These are phyloP conservation scores for Exophiala spinifera DNA, from an alignment of 2,329 filamentous ascomycete genomes.

Conservation along the genomic window DNA sequence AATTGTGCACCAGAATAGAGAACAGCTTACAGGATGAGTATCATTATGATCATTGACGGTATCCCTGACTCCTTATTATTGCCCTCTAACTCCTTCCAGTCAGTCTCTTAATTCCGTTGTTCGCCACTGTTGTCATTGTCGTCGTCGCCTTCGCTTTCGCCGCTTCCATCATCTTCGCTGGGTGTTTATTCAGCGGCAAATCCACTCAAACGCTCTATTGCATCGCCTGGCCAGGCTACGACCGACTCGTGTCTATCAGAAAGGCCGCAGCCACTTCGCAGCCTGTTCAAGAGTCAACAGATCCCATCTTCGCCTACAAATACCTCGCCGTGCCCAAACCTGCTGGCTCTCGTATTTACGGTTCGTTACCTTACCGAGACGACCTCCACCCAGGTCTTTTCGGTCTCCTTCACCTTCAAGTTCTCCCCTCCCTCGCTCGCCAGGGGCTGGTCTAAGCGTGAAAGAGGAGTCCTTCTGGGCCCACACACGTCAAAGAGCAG, in stretches of 20 bases:
- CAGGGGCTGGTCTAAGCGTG: background rate
- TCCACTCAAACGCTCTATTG: background rate
- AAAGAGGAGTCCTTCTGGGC: background rate
- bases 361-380: background rate
- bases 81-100: too few species aligned
- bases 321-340: background rate
- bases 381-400: background rate
- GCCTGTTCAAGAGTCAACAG: background rate
- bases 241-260: background rate
- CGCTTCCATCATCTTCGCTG: slow-evolving; percentile 9
- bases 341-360: background rate
- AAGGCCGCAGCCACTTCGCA: background rate
- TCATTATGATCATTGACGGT: too few species aligned
- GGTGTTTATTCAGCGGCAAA: slow-evolving; percentile 10
- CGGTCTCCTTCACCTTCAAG: background rate
- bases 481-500: background rate
- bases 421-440: background rate
- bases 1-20: too few species aligned
- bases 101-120: background rate
- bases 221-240: background rate
- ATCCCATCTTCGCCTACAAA: background rate
- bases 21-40: too few species aligned
- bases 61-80: too few species aligned
- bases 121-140: background rate
- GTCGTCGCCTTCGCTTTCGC: slow-evolving; percentile 6